These are phyloP conservation scores for Triangularia verruculosa DNA, from an alignment of 2,329 filamentous ascomycete species.

Conservation along the genomic window DNA sequence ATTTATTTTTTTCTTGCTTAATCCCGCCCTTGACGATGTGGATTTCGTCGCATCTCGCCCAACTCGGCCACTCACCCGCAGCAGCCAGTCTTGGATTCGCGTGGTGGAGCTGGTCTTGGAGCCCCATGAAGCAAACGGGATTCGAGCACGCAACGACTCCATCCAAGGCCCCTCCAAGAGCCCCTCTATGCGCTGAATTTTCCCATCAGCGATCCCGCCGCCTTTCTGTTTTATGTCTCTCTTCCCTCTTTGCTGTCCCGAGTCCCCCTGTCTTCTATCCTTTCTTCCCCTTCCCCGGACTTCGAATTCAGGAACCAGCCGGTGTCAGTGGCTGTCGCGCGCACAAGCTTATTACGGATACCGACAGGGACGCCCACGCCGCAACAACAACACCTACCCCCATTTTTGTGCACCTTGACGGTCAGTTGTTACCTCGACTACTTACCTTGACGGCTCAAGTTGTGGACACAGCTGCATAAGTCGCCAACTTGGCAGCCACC, in stretches of 20 bases:
- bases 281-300: background rate
- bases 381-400: background rate
- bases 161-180: background rate
- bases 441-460: background rate
- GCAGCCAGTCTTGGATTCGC: constrained; percentile 4
- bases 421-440: background rate
- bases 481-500: background rate
- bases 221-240: background rate
- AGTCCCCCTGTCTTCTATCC: background rate
- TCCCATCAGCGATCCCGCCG: background rate
- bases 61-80: constrained; percentile 6
- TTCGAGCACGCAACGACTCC: constrained; percentile 1
- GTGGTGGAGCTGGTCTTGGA: background rate
- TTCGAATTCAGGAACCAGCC: background rate
- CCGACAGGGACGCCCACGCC: background rate
- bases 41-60: background rate
- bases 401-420: background rate
- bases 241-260: background rate
- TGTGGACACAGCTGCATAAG: background rate
- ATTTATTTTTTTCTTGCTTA: constrained; percentile 13
- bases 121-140: background rate
- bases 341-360: background rate
- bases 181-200: constrained; percentile 1
- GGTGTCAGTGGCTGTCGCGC: background rate
- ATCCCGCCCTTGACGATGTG: constrained; percentile 6